Percentiles rank a stretch among this genome's conserved stretches.
These are phyloP conservation scores for Gossypium gossypioides DNA, from an alignment of 441 rosid species.

Conservation along the genomic window DNA sequence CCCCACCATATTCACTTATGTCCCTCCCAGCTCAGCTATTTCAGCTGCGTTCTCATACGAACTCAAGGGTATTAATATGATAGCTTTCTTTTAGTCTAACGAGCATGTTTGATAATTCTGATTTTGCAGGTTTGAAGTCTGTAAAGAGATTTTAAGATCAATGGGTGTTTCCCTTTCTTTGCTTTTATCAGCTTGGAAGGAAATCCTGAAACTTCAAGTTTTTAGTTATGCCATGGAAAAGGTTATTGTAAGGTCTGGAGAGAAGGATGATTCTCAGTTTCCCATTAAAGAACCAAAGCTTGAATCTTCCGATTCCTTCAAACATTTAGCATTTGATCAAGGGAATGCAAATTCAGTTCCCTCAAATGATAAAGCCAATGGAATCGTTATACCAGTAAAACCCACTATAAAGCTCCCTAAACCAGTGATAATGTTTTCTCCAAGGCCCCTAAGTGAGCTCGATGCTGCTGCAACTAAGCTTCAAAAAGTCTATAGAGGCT, in stretches of 20 bases:
- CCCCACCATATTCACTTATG: no score
- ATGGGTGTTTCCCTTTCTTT: slow-evolving; percentile 36
- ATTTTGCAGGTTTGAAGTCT: neutral
- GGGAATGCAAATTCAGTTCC: neutral
- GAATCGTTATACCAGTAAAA: slow-evolving; percentile 13
- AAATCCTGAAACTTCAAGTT: slow-evolving; percentile 17
- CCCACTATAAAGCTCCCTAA: slow-evolving; percentile 29
- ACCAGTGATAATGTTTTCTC: slow-evolving; percentile 33
- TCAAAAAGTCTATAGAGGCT: slow-evolving; percentile 61
- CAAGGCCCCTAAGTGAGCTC: slow-evolving; percentile 43
- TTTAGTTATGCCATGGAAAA: slow-evolving; percentile 15
- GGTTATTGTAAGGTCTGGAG: slow-evolving; percentile 12
- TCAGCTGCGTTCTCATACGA: no score
- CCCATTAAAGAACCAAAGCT: slow-evolving; percentile 5
- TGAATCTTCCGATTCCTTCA: neutral
- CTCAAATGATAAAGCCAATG: slow-evolving; percentile 9
- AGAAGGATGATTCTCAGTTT: slow-evolving; percentile 17
- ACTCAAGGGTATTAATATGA: no score
- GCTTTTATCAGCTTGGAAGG: slow-evolving; percentile 24
- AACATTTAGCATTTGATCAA: neutral
- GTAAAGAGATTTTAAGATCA: slow-evolving; percentile 1
- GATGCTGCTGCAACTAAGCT: slow-evolving; percentile 50
- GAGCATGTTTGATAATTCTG: slow-evolving; percentile 10
- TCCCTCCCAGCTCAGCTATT: no score
- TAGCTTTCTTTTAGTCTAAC: neutral